Percentiles rank a stretch among this genome's conserved stretches.
phyloP scores from a whole-genome alignment of 2,329 filamentous ascomycete genomes.

The Incumbomyces lentus region DNA sequence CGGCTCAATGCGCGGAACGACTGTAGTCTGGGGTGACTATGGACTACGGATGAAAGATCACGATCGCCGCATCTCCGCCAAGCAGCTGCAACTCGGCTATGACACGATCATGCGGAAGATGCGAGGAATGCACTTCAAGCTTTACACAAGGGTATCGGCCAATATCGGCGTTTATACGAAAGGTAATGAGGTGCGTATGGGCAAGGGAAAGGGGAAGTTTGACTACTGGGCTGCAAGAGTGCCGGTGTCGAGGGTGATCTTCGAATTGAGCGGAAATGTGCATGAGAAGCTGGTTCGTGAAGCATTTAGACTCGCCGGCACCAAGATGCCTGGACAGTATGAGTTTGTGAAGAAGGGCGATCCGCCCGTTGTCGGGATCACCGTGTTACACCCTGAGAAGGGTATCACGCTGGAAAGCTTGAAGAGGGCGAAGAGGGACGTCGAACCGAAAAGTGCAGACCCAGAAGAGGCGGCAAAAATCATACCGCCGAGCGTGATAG shows the following conservation, averaged over 20 bases:
- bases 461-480: constrained; percentile 18
- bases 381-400: constrained; percentile 59
- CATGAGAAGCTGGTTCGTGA: constrained; percentile 93
- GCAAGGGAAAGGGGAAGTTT: constrained; percentile 95
- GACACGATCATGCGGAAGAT: constrained; percentile 85
- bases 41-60: constrained; percentile 89
- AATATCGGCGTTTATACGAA: constrained; percentile 93
- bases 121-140: constrained; percentile 78
- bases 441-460: constrained; percentile 34
- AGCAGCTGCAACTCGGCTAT: constrained; percentile 79
- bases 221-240: constrained; percentile 92
- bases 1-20: constrained; percentile 84
- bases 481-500: constrained; percentile 23
- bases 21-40: constrained; percentile 92
- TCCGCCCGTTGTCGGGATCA: constrained; percentile 79
- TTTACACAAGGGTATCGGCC: constrained; percentile 84
- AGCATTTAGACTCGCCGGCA: constrained; percentile 84
- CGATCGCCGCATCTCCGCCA: constrained; percentile 77
- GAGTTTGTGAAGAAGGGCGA: constrained; percentile 93
- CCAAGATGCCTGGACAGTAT: constrained; percentile 79
- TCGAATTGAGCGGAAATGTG: constrained; percentile 81
- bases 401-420: constrained; percentile 74
- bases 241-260: constrained; percentile 79
- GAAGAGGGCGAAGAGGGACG: constrained; percentile 64
- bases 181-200: constrained; percentile 97